Evolutionary conservation across 169 alveolate species (phyloP), one percentile per base, ranked within the genome.

Genomic region (Cryptosporidium sp.): DNA sequence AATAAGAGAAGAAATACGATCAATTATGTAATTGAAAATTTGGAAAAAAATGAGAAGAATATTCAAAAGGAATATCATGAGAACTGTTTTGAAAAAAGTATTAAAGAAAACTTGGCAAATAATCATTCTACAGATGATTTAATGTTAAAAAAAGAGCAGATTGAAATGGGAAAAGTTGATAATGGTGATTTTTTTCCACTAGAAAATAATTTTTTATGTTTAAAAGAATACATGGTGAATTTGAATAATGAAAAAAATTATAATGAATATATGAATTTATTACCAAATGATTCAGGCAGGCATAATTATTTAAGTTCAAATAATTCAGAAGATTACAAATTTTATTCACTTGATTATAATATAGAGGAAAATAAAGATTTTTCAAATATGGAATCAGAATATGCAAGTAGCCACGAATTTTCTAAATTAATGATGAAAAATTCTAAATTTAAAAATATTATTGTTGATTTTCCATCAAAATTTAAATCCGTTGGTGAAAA

Each of bases 191-290:
- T 29, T 67, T 18, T 33, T 67, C 45, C 23, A 2, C 9, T 31
- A 16, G 16, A 39, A 16, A 29, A 33, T 37, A 48, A 48, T 21
- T 35, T 65, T 8, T 65, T 73, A 21, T 60, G 48, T 53, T 42
- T 73, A 23, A 73, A 73, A 53, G 86, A 73, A 58, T 73, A 73
- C 39, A 73, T 73, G 52, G 86, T 73, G 33, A 56, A 33, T 53
- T 21, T 33, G 2, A 56, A 18, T 33, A 69, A 69, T 65, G 51
- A 35, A n/a, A n/a, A 7, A n/a, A 33, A 65, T 65, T 10, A 26
- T 26, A 29, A 26, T 26, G 51, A 35, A n/a, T 31, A 70, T 26
- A 29, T 44, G 12, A 45, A 45, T 45, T 48, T 70, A 48, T 12
- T 70, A 39, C 23, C 37, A 23, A 51, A 51, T 48, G 48, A 70